Evolutionary conservation across 768 basidiomycete species (phyloP).

Genomic region (Piloderma croceum): DNA sequence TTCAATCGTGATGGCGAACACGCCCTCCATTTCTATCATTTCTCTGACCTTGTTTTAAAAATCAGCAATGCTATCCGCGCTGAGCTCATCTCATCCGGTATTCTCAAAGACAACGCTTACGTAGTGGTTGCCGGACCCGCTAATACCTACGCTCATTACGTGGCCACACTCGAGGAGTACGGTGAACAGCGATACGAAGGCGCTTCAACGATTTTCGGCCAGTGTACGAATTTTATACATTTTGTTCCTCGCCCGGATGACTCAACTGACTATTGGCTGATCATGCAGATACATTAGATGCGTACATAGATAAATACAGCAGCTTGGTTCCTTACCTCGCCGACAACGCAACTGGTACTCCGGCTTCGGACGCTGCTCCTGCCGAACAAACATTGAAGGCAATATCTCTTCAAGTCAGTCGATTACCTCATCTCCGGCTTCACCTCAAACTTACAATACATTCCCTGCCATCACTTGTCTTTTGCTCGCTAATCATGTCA

Average conservation of each 20-base stretch:
- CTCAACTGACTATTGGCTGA: constrained; percentile 1
- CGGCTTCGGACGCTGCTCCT: constrained; percentile 60
- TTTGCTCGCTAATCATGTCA: not conserved
- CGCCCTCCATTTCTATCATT: not conserved
- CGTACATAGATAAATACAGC: constrained; percentile 72
- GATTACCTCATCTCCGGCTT: not conserved
- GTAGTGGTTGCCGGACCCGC: constrained; percentile 80
- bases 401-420: constrained; percentile 58
- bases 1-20: no score
- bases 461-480: not conserved
- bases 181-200: constrained; percentile 74
- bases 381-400: constrained; percentile 58
- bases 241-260: constrained; percentile 1
- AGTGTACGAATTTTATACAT: constrained; percentile 42
- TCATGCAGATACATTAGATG: constrained; percentile 61
- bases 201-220: constrained; percentile 74
- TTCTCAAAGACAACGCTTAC: constrained; percentile 63
- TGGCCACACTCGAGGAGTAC: constrained; percentile 71
- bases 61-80: constrained; percentile 66
- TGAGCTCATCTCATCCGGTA: constrained; percentile 53
- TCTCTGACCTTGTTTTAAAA: constrained; percentile 1
- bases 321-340: constrained; percentile 60
- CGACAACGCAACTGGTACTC: constrained; percentile 38
- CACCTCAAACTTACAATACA: not conserved
- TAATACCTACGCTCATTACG: constrained; percentile 73